These are phyloP conservation scores for Climacium dendroides DNA, from an alignment of 225 moss, liverwort and hornwort genomes.

Conservation along the genomic window DNA sequence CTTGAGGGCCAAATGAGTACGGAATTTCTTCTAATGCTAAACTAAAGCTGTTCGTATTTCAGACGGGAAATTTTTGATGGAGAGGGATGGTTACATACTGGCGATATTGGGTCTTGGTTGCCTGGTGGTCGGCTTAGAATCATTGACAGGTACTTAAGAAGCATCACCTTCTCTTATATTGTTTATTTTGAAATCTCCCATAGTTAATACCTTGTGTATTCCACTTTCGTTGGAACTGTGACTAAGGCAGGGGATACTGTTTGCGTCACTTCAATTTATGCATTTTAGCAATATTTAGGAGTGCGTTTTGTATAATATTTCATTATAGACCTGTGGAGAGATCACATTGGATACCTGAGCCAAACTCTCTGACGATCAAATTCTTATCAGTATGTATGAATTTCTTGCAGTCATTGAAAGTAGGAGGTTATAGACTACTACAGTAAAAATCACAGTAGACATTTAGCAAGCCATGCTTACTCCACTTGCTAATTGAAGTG, in stretches of 20 bases:
- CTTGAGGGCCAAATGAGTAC: not conserved
- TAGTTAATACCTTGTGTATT: not conserved
- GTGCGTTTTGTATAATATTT: not conserved
- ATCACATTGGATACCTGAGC: not conserved
- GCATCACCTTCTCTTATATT: not conserved
- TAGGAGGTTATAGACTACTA: not conserved
- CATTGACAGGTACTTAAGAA: conserved; percentile 49
- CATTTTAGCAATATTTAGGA: not conserved
- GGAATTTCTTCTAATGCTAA: not conserved
- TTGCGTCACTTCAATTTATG: not conserved
- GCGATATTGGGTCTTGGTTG: conserved; percentile 87
- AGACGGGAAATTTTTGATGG: conserved; percentile 71
- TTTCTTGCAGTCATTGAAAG: not conserved
- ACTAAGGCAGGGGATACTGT: not conserved
- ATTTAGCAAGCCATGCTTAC: not conserved
- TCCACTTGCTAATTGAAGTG: not conserved
- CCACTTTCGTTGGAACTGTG: not conserved
- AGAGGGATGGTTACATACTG: conserved; percentile 89
- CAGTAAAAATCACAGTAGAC: not conserved
- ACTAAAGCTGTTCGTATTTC: not conserved
- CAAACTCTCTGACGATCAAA: not conserved
- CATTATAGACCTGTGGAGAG: not conserved
- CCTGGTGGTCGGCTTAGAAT: conserved; percentile 88
- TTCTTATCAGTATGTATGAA: not conserved
- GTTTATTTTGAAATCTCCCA: not conserved